Percentiles rank a stretch among this genome's conserved stretches.
Conservation (phyloP, 495 filamentous ascomycete genomes). For the Daldinia loculata region DNA sequence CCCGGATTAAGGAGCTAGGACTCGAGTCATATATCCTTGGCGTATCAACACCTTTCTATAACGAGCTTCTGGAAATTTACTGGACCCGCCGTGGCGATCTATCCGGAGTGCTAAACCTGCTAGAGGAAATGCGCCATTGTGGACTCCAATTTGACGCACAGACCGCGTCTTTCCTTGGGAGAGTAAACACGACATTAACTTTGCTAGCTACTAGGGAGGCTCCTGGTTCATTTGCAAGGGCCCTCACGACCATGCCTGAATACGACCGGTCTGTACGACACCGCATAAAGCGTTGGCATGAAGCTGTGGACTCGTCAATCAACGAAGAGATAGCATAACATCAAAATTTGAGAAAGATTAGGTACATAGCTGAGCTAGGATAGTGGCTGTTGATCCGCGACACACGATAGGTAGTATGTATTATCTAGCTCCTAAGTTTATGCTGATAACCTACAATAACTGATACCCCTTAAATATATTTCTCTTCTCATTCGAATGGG, state of each 20-base stretch:
- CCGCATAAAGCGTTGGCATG: slow-evolving; percentile 39
- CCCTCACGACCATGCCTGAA: slow-evolving; percentile 51
- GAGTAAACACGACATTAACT: slow-evolving; percentile 35
- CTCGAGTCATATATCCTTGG: slow-evolving; percentile 76
- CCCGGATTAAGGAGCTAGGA: slow-evolving; percentile 75
- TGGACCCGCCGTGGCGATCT: slow-evolving; percentile 72
- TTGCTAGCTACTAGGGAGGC: slow-evolving; percentile 10
- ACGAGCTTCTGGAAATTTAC: slow-evolving; percentile 70
- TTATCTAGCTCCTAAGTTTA: neutral
- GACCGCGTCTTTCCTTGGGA: slow-evolving; percentile 62
- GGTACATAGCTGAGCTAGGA: neutral
- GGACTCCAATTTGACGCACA: slow-evolving; percentile 69
- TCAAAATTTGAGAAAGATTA: slow-evolving; percentile 17
- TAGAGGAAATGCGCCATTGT: slow-evolving; percentile 79
- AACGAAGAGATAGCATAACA: slow-evolving; percentile 18
- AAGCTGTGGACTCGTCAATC: slow-evolving; percentile 27
- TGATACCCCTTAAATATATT: no score
- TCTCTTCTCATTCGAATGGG: no score
- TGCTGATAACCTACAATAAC: neutral
- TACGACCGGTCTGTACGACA: slow-evolving; percentile 41
- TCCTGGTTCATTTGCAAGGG: slow-evolving; percentile 45
- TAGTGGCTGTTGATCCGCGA: neutral
- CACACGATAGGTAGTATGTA: neutral
- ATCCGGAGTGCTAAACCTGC: slow-evolving; percentile 64
- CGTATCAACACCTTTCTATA: slow-evolving; percentile 75